Conservation (phyloP, 805 yeast species). For the Diddensiella transvaalensis region DNA sequence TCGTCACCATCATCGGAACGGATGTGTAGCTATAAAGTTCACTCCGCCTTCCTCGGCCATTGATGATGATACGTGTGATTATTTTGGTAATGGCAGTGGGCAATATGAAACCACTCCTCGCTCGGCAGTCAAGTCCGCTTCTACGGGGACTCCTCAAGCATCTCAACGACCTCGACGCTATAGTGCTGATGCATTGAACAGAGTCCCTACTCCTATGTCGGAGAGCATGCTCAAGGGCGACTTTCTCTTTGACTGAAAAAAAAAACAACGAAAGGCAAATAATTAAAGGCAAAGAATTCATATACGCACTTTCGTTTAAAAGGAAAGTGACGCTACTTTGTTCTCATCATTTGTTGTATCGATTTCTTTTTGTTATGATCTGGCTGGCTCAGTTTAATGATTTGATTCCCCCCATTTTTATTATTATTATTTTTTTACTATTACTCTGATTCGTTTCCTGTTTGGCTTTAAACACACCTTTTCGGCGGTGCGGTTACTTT, state of each 20-base stretch:
- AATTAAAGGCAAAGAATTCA: no score
- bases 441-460: no score
- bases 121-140: background rate
- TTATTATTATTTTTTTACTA: no score
- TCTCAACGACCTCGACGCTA: slow-evolving; percentile 8
- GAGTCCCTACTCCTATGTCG: slow-evolving; percentile 34
- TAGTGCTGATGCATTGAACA: slow-evolving; percentile 16
- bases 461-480: no score
- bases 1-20: slow-evolving; percentile 31
- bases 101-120: slow-evolving; percentile 6
- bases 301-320: no score
- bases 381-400: background rate
- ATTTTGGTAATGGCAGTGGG: background rate
- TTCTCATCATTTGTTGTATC: background rate
- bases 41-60: slow-evolving; percentile 7
- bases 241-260: slow-evolving; percentile 9
- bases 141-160: background rate
- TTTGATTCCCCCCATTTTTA: background rate
- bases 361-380: background rate
- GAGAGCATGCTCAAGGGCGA: slow-evolving; percentile 36
- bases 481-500: no score
- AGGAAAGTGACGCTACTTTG: no score
- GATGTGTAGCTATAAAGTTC: slow-evolving; percentile 29
- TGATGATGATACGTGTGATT: background rate
- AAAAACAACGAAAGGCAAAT: no score